phyloP scores from a whole-genome alignment of 176 grass and related monocot species.

The Oryza nivara region DNA sequence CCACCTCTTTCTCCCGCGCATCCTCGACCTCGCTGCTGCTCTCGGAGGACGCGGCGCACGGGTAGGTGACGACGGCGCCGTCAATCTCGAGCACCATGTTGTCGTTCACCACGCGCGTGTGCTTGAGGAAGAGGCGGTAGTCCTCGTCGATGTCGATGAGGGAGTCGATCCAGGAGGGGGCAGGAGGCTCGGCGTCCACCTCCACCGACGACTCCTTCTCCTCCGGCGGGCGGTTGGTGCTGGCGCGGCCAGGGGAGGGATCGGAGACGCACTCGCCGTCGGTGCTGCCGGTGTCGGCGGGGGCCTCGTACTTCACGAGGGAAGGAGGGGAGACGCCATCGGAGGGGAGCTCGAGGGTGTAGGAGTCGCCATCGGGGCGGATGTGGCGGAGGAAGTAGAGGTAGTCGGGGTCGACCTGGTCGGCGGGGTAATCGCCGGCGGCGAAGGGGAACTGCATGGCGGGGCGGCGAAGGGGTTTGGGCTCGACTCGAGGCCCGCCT shows the following conservation, averaged over 20 bases:
- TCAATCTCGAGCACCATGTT: slow-evolving; percentile 47
- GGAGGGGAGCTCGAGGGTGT: slow-evolving; percentile 46
- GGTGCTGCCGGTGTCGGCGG: slow-evolving; percentile 9
- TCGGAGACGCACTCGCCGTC: slow-evolving; percentile 46
- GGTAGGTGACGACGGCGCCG: slow-evolving; percentile 35
- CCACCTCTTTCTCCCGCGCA: slow-evolving; percentile 5
- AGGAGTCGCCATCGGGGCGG: slow-evolving; percentile 53
- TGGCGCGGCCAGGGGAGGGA: slow-evolving; percentile 26
- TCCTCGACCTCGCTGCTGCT: slow-evolving; percentile 8
- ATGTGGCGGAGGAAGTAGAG: slow-evolving; percentile 65
- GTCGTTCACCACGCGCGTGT: slow-evolving; percentile 45
- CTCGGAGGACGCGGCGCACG: neutral
- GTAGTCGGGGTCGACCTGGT: slow-evolving; percentile 57
- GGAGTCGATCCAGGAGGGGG: slow-evolving; percentile 11
- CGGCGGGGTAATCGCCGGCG: slow-evolving; percentile 33
- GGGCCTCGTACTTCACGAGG: slow-evolving; percentile 53
- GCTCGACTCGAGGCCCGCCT: neutral
- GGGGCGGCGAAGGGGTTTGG: neutral
- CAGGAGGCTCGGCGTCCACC: neutral
- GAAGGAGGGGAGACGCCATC: slow-evolving; percentile 24
- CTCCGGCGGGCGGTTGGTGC: slow-evolving; percentile 6
- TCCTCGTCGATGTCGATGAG: slow-evolving; percentile 49
- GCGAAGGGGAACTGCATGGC: slow-evolving; percentile 23
- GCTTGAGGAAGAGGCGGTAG: slow-evolving; percentile 63
- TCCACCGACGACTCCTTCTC: neutral